phyloP scores from a whole-genome alignment of 495 filamentous ascomycete genomes.

The Amniculicola lignicola region DNA sequence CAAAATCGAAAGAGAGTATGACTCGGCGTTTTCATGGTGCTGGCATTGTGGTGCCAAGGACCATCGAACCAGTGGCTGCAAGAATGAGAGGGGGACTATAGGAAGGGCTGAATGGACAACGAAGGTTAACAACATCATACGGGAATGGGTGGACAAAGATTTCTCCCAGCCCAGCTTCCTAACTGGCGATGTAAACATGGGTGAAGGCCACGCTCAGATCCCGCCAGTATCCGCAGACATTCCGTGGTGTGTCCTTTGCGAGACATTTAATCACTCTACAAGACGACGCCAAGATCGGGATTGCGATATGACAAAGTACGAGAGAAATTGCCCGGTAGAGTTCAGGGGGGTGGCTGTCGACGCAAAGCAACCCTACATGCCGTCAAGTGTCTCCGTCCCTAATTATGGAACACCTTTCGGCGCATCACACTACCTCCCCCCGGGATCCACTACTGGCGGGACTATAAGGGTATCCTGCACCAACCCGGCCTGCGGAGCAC shows the following conservation, averaged over 20 bases:
- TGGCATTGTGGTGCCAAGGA: slow-evolving; percentile 2
- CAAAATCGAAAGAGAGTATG: slow-evolving; percentile 4
- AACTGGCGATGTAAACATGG: neutral
- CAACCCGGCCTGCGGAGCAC: neutral
- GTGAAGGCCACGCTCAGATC: neutral
- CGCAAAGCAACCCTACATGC: neutral
- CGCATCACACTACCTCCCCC: no score
- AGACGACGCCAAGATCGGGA: neutral
- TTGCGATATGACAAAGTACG: slow-evolving; percentile 1
- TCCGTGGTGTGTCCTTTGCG: slow-evolving; percentile 12
- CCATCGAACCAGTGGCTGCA: slow-evolving; percentile 9
- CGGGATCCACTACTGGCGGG: neutral
- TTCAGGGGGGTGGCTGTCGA: neutral
- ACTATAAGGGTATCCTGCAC: neutral
- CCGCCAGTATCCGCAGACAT: neutral
- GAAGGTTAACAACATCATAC: slow-evolving; percentile 1
- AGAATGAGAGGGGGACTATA: neutral
- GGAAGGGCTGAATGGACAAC: neutral
- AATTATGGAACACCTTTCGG: no score
- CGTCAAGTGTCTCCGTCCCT: neutral
- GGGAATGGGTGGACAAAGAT: neutral
- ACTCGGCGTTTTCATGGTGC: slow-evolving; percentile 11
- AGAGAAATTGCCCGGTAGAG: neutral
- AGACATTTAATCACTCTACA: slow-evolving; percentile 3
- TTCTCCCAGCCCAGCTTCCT: neutral